Evolutionary conservation across 345 rosid species (phyloP), one percentile per base, ranked within the genome.

Genomic region (Populus ilicifolia): DNA sequence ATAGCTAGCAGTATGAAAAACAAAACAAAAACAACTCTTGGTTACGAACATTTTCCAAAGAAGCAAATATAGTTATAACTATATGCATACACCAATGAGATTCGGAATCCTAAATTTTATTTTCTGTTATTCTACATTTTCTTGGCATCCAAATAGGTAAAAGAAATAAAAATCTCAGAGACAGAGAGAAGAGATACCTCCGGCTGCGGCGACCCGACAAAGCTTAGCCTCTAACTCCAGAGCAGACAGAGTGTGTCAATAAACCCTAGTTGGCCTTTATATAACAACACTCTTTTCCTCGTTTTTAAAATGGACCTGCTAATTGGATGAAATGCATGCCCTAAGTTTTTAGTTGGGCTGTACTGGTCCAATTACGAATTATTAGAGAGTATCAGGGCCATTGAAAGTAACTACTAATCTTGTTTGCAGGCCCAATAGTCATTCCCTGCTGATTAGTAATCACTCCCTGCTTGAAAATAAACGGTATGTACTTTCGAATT

Each of bases 171-270:
- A 29, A 7, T 8, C 38, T n/a, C 23, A 65, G 25, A 27, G 64
- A 39, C 1, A 43, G 27, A 27, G 65, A 54, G 54, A 30, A 1
- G 17, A 70, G 77, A 67, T 76, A 44, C 73, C 82, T 63, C 17
- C 29, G 25, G 64, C 71, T 56, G 83, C 87, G 75, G 85, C 85
- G 11, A 50, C 63, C 25, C 72, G 21, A 41, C 39, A 56, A 66
- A n/a, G 23, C 83, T 44, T 8, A 10, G 16, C 64, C 12, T 4
- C 44, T 12, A 41, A 41, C 44, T 23, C 6, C 23, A 59, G 29
- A 59, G 29, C 29, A 9, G 16, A 3, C 33, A 52, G 66, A 21
- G 75, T 8, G 66, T 9, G 43, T 9, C 18, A 25, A 30, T 25
- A 66, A 78, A 54, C 77, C 81, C 81, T 78, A 78, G 30, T 29